Evolutionary conservation across 331 rosid genomes (phyloP), one percentile per base, ranked within the genome.

Genomic region (Rosa hybrid): DNA sequence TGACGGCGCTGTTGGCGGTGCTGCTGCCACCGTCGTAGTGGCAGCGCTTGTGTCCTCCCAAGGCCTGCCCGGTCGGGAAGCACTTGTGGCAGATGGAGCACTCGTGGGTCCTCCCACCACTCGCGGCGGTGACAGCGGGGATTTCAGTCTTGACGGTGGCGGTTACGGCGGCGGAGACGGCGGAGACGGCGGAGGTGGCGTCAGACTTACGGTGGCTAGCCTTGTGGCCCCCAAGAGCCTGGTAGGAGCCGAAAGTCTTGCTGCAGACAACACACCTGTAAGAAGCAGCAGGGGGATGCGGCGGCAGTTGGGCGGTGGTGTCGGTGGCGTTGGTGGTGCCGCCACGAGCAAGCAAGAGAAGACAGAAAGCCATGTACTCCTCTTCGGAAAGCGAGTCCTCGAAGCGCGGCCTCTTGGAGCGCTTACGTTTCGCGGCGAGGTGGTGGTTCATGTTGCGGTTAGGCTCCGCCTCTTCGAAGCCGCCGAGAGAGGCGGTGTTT

Each of bases 171-270:
- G 86, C 34, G 25, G 81, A 72, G 68, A 79, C 7, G 13, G 86
- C 34, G 25, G 81, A 72, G 68, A 79, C 38, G 0, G 82, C 23
- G 25, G 81, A 72, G 68, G 88, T 18, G 20, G 81, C 1, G n/a
- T 83, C 64, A 21, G 63, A 81, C 30, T 91, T 96, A 13, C 99
- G 96, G 84, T 96, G 99, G 65, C 99, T 96, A 18, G 99, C 96
- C 78, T 93, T 96, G 84, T 96, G 99, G 0, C 99, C 99, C 4
- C 98, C 99, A 11, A 95, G 94, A 0, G 99, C 99, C 78, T 95
- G 99, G 75, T 93, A 96, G 8, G 99, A 96, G 0, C 97, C 25
- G 23, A 96, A 96, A 0, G 91, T 84, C 72, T 88, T 96, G 81
- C 83, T 50, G 73, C 99, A 96, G 8, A 96, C 91, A 12, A 81